Base-by-base conservation (phyloP, 768 basidiomycete species). In the Coprinopsis marcescibilis region DNA sequence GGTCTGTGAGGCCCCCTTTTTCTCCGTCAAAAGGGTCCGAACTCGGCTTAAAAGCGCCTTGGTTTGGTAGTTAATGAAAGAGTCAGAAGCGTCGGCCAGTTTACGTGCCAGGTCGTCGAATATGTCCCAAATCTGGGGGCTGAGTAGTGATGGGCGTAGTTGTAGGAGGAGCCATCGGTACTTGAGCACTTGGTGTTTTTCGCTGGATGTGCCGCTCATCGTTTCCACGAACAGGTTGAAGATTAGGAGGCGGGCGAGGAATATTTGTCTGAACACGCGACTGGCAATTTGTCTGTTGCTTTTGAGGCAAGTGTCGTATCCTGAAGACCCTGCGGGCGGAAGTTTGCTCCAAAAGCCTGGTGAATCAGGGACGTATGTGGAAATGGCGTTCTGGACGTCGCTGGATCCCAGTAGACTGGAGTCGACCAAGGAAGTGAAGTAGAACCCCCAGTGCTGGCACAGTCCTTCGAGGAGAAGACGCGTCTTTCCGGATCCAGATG, bases 401-500 rank as follows among this genome's bases (percentile, higher is more conserved):
- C 57, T 64, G 1, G 73, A 75, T 7, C 73, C 72, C n/a, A 71
- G 57, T 24, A 64, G 57, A 46, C 67, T 69, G 15, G 68, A 67
- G 50, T 75, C 73, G 37, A 72, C 65, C 10, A 63, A 49, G 10
- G 70, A 72, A 0, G 72, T 73, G 50, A 75, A 71, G 53, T 75
- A 75, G 44, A 75, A 68, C 3, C 72, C 73, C 73, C 73, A 75
- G 35, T 65, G 57, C 24, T 64, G 52, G 45, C 72, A 73, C 3
- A 75, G 61, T 17, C 71, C 71, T 54, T 73, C 72, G 7, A 75
- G 53, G 2, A 75, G 56, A 10, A 72, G 60, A 25, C 71, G 59
- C 1, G 71, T 73, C 52, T 75, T 75, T 15, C 72, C 71, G 2
- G 72, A 72, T 6, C 72, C 72, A 19, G 72, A 75, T 0, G 73